Evolutionary conservation across 345 rosid species (phyloP).

Genomic region (Citrus trifoliata): DNA sequence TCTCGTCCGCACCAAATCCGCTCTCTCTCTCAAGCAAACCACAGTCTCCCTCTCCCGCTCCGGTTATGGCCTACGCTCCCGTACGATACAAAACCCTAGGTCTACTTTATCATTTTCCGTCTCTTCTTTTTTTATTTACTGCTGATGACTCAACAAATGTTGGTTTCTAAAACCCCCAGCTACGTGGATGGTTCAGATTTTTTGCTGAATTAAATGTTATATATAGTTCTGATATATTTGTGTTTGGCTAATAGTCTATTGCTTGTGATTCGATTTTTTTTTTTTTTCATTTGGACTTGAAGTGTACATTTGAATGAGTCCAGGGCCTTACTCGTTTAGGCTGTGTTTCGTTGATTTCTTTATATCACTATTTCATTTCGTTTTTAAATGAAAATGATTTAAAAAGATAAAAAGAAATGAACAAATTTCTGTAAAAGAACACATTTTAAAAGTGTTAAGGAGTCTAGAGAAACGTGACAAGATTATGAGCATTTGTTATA

Average conservation of each 20-base stretch:
- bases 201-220: too few relatives aligned
- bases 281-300: background rate
- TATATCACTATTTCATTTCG: background rate
- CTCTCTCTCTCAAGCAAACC: slow-evolving; percentile 19
- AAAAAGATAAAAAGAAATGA: background rate
- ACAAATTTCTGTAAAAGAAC: background rate
- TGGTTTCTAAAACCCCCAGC: background rate
- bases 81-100: slow-evolving; percentile 38
- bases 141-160: background rate
- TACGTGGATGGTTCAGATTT: background rate
- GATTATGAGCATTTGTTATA: background rate
- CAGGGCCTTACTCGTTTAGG: background rate
- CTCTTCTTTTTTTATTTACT: background rate
- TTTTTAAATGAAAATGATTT: background rate
- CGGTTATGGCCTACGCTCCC: slow-evolving; percentile 19
- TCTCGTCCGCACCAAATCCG: slow-evolving; percentile 15
- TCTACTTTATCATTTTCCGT: slow-evolving; percentile 10
- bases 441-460: background rate
- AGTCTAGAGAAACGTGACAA: background rate
- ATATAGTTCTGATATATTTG: background rate
- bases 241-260: background rate
- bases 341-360: background rate
- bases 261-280: background rate
- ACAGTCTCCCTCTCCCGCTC: slow-evolving; percentile 10
- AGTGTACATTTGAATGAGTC: background rate